phyloP scores from a whole-genome alignment of 495 filamentous ascomycete genomes.

The Chaetomium fimeti region DNA sequence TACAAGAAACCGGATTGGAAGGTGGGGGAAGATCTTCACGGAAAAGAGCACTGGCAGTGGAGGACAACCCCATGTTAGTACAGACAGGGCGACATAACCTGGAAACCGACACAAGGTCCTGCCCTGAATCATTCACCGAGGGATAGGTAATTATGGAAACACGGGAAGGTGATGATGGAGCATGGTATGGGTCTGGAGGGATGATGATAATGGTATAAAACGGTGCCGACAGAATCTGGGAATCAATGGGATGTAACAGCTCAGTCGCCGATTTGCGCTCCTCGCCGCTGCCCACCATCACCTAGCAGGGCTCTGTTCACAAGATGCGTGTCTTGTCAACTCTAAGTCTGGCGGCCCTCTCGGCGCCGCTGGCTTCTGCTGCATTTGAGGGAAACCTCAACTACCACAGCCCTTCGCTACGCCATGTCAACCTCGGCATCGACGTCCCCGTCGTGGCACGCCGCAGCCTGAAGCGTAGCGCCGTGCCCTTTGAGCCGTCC shows the following conservation, averaged over 20 bases:
- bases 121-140: constrained; percentile 5
- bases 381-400: constrained; percentile 53
- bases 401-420: constrained; percentile 58
- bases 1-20: background rate
- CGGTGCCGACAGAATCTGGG: background rate
- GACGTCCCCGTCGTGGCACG: constrained; percentile 46
- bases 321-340: constrained; percentile 1
- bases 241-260: background rate
- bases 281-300: background rate
- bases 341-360: constrained; percentile 15
- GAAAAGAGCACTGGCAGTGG: no score
- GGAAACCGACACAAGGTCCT: background rate
- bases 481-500: constrained; percentile 53
- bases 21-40: background rate
- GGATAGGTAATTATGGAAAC: no score
- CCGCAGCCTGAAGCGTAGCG: constrained; percentile 49
- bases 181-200: background rate
- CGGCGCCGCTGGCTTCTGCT: constrained; percentile 16
- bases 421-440: constrained; percentile 52
- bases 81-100: no score
- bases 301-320: background rate
- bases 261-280: background rate
- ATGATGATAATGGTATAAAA: constrained; percentile 2
- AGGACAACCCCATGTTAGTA: no score
- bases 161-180: background rate